These are phyloP conservation scores for Phtheirospermum japonicum DNA, from an alignment of 257 asterid species.

Conservation along the genomic window DNA sequence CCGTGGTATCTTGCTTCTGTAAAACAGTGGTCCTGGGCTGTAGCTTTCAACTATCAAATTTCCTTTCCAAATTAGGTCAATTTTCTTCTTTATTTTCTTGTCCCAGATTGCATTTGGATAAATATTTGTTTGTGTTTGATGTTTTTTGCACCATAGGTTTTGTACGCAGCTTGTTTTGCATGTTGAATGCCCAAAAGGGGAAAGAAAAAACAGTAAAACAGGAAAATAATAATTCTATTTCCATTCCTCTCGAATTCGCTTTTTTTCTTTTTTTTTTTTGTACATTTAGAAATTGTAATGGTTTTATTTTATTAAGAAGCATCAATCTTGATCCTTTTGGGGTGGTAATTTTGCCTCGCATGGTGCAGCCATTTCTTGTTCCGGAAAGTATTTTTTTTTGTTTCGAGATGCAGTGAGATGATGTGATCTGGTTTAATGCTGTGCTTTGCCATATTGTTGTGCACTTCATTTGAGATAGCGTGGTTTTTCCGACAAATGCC, in stretches of 20 bases:
- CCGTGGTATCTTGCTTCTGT: constrained; percentile 20
- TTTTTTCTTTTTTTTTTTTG: not conserved
- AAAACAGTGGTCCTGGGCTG: constrained; percentile 10
- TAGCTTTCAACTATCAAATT: too few species aligned
- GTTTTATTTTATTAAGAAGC: too few species aligned
- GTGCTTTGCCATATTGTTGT: too few species aligned
- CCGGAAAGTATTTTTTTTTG: too few species aligned
- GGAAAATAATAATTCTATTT: not conserved
- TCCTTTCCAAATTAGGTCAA: not conserved
- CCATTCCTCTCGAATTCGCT: too few species aligned
- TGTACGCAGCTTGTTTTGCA: not conserved
- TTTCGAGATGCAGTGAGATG: too few species aligned
- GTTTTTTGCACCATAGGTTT: not conserved
- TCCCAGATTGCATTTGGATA: constrained; percentile 23
- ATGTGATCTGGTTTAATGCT: too few species aligned
- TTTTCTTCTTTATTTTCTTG: constrained; percentile 9
- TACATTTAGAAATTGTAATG: constrained; percentile 2
- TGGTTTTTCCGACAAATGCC: too few species aligned
- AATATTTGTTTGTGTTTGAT: constrained; percentile 2
- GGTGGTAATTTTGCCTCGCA: too few species aligned
- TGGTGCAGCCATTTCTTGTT: too few species aligned
- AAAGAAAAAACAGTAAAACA: not conserved
- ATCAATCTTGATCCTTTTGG: too few species aligned
- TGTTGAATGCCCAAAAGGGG: not conserved
- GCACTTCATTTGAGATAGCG: too few species aligned